These are phyloP conservation scores for Neospora caninum DNA, from an alignment of 169 alveolate genomes.

Conservation along the genomic window DNA sequence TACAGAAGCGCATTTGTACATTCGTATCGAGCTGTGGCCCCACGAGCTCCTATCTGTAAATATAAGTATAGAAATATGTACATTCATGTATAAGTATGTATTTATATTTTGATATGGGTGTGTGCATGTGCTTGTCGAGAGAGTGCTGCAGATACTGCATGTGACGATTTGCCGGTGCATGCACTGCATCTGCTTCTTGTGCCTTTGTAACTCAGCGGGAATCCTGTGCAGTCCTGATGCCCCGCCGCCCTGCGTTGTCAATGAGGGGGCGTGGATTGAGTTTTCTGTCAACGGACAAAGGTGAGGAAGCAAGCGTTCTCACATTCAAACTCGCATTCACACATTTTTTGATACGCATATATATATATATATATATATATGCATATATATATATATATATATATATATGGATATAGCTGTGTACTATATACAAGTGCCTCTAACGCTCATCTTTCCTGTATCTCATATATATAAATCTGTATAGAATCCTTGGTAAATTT, in stretches of 20 bases:
- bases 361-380: neutral
- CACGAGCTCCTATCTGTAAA: no score
- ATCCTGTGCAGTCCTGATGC: slow-evolving; percentile 83
- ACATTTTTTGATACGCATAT: neutral
- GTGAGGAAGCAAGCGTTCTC: slow-evolving; percentile 33
- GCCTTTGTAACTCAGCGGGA: slow-evolving; percentile 73
- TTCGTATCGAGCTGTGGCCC: no score
- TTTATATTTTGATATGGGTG: neutral
- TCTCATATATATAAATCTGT: neutral
- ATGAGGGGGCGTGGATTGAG: slow-evolving; percentile 78
- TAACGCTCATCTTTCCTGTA: no score
- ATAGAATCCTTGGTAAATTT: neutral
- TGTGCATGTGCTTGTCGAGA: neutral
- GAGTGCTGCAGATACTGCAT: no score
- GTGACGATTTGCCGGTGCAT: no score
- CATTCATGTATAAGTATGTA: neutral
- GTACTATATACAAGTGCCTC: no score
- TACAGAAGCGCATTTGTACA: no score
- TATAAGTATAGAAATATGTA: neutral
- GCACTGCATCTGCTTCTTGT: neutral
- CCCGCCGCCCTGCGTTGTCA: slow-evolving; percentile 76
- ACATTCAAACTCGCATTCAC: neutral
- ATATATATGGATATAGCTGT: neutral
- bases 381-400: neutral
- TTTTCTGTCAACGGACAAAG: slow-evolving; percentile 82